Evolutionary conservation across 371 early-diverging fungal genomes (phyloP).

Genomic region (Rhizomucor miehei): DNA sequence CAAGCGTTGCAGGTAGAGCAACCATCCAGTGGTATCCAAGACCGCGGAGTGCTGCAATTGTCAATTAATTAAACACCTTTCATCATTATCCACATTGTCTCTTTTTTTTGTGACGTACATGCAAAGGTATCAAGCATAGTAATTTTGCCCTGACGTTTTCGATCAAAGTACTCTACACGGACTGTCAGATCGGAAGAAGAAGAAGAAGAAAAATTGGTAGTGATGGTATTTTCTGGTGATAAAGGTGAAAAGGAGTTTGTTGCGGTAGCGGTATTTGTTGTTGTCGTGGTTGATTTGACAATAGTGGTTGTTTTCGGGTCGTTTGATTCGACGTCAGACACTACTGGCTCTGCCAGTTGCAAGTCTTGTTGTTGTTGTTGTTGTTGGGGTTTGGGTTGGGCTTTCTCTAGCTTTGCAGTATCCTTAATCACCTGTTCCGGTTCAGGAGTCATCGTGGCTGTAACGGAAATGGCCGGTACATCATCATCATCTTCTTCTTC

Average conservation of each 20-base stretch:
- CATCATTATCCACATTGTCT: no score
- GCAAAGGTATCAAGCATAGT: conserved; percentile 36
- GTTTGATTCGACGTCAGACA: no score
- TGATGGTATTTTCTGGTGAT: conserved; percentile 12
- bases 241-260: neutral
- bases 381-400: no score
- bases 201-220: conserved; percentile 1
- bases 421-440: no score
- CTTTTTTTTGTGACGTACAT: conserved; percentile 14
- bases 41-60: conserved; percentile 30
- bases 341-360: no score
- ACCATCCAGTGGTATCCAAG: conserved; percentile 37
- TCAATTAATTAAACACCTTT: neutral
- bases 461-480: no score
- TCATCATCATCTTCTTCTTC: no score
- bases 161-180: conserved; percentile 32
- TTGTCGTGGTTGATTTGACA: no score
- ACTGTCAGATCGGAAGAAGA: conserved; percentile 4
- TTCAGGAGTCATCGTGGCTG: no score
- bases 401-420: no score
- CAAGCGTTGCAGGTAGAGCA: conserved; percentile 35
- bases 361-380: no score
- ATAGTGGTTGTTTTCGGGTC: no score
- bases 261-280: neutral
- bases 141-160: conserved; percentile 27